Base-by-base conservation (phyloP, 2,329 filamentous ascomycete species). In the Chaetomium strumarium region DNA sequence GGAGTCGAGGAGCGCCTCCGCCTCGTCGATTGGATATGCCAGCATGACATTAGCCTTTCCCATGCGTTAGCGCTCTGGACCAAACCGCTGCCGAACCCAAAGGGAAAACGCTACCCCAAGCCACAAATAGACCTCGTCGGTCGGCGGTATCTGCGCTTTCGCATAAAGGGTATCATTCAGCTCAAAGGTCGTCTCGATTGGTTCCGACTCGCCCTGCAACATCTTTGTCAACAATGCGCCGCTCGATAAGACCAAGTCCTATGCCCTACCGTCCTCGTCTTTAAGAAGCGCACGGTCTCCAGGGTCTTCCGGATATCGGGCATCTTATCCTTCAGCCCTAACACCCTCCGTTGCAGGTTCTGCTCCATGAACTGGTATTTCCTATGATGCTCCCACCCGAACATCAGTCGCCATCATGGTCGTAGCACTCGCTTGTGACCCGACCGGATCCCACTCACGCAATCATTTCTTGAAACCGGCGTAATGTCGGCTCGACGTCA, bases 321-420 rank as follows among this genome's bases (percentile, higher is more conserved):
- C 60, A 99, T 90, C 75, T 97, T 99, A 66, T 96, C 91, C 65
- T 85, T 88, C 51, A 99, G 75, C 2, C 91, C 90, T 4, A 79
- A 77, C 49, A 88, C 85, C 44, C 93, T 82, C 58, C 90, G 81
- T 69, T 95, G 86, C 54, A 93, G 88, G 70, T 96, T 97, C 67
- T 86, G 77, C 73, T 97, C 90, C 93, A 99, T 99, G 74, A 97
- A 99, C 70, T 97, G 93, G 75, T 99, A 99, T 79, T 99, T 99
- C 63, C 90, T 95, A 42, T 9, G 31, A 31, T 10, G 13, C 30
- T 46, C 16, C 42, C 10, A 17, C 46, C 40, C 36, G 16, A 46
- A 31, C 17, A 46, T 58, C 45, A 60, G 56, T 31, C 36, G 20
- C 34, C 34, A 37, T 37, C 10, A 7, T 14, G 4, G 12, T 16